Base-by-base conservation (phyloP, 257 asterid species). In the Verbena officinalis region DNA sequence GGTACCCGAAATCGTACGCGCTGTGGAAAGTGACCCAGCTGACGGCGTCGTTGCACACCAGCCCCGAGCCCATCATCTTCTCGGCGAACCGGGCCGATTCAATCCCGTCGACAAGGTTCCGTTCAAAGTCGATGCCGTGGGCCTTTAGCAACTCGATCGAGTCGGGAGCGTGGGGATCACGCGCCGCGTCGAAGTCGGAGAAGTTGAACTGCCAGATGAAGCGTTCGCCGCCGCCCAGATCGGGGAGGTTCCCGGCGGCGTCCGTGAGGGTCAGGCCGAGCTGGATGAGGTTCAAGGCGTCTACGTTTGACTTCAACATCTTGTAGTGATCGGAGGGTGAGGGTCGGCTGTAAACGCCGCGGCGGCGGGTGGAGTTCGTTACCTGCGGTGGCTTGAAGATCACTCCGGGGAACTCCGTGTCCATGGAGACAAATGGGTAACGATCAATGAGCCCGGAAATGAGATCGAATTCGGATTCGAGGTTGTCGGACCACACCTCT, bases 221-320 rank as follows among this genome's bases (percentile, higher is more conserved):
- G 31, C 76, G 65, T 1, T 65, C 82, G 44, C 64, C 77, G 67
- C 78, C 20, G 3, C 76, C 87, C 19, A 84, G 82, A 15, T 80
- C 84, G 4, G 98, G 96, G 22, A 88, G 79, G 62, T 86, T 81
- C 0, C 98, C 98, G 31, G 65, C 45, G 42, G 84, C 55, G 63
- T 84, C 95, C 9, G 96, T 76, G 42, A 91, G 85, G 0, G 98
- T 88, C 30, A 88, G 65, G 4, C 96, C 98, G 10, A 91, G 58
- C 64, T 91, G 98, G 21, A 91, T 91, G 4, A 86, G 66, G 24
- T 78, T 79, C 71, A 91, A 38, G 3, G 61, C 81, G 72, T 91
- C 98, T 15, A 91, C 95, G 81, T 91, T 91, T 0, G 80, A 70
- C 68, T 91, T 91, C 62, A 91, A 66, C 31, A 68, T n/a, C 72